Evolutionary conservation across 1,284 basidiomycete genomes (phyloP).

Genomic region (Rhodofomes roseus): DNA sequence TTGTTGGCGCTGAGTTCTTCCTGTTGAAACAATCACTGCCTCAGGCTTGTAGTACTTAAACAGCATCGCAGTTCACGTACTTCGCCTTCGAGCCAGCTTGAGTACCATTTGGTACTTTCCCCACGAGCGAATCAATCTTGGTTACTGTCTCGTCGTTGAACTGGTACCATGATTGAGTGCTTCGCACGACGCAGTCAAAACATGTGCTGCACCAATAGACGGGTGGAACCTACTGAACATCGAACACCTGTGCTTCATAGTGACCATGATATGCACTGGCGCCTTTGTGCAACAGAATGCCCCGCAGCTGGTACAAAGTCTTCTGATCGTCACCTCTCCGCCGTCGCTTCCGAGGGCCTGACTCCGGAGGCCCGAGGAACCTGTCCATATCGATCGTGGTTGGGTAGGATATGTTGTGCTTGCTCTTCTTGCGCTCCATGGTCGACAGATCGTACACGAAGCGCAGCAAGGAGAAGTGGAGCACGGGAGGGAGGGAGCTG

Average conservation of each 20-base stretch:
- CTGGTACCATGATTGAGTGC: constrained; percentile 77
- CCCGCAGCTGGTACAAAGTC: constrained; percentile 73
- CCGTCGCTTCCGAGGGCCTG: constrained; percentile 8
- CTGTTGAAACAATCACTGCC: not conserved
- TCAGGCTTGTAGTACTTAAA: not conserved
- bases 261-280: constrained; percentile 88
- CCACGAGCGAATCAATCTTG: constrained; percentile 52
- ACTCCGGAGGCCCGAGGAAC: constrained; percentile 40
- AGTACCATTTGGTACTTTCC: constrained; percentile 25
- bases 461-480: constrained; percentile 86
- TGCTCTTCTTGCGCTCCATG: constrained; percentile 81
- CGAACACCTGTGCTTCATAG: constrained; percentile 87
- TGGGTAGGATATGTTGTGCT: constrained; percentile 75
- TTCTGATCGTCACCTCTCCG: constrained; percentile 16
- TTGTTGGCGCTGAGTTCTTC: constrained; percentile 7
- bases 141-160: constrained; percentile 85
- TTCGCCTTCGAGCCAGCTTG: constrained; percentile 12
- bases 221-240: constrained; percentile 55
- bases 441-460: constrained; percentile 82
- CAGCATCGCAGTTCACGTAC: constrained; percentile 2
- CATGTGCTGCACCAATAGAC: not conserved
- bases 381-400: constrained; percentile 67
- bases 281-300: constrained; percentile 83
- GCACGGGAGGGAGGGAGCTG: constrained; percentile 70
- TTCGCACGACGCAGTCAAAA: constrained; percentile 25